Evolutionary conservation across 2,329 filamentous ascomycete genomes (phyloP).

Genomic region (Apiospora arundinis): DNA sequence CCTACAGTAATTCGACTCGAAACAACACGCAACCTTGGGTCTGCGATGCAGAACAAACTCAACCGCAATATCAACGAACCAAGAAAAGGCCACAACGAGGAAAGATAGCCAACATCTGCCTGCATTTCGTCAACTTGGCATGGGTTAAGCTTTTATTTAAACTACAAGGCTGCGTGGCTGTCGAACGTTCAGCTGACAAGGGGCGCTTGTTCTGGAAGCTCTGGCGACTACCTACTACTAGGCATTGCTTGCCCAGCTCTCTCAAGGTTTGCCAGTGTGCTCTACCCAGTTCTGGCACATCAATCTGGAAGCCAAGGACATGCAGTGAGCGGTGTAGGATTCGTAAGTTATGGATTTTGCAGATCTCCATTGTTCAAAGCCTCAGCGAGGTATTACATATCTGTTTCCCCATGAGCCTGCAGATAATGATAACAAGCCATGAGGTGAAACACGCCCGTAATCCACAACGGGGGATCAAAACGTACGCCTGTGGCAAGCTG

Average conservation of each 20-base stretch:
- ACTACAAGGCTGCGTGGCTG: not conserved
- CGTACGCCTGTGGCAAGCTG: conserved; percentile 36
- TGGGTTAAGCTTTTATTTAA: conserved; percentile 1
- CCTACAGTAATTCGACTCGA: conserved; percentile 13
- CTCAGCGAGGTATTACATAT: conserved; percentile 11
- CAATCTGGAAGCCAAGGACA: conserved; percentile 5
- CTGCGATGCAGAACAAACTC: not conserved
- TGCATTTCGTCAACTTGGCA: not conserved
- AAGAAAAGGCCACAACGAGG: not conserved
- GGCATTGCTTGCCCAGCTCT: conserved; percentile 1
- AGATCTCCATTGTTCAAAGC: conserved; percentile 10
- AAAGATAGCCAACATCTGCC: not conserved
- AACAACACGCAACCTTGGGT: not conserved
- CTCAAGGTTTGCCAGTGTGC: not conserved
- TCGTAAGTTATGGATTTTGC: conserved; percentile 7
- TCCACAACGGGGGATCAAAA: conserved; percentile 39
- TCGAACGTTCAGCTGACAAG: not conserved
- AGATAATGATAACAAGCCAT: conserved; percentile 5
- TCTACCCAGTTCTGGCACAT: conserved; percentile 7
- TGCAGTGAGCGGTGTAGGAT: conserved; percentile 5
- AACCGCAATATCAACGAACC: not conserved
- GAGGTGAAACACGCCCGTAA: conserved; percentile 46
- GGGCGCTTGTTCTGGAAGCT: not conserved
- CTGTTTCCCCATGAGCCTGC: not conserved
- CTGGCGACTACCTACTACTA: not conserved